These are phyloP conservation scores for Phytophthora macrochlamydospora DNA, from an alignment of 352 stramenopile species.

Conservation along the genomic window DNA sequence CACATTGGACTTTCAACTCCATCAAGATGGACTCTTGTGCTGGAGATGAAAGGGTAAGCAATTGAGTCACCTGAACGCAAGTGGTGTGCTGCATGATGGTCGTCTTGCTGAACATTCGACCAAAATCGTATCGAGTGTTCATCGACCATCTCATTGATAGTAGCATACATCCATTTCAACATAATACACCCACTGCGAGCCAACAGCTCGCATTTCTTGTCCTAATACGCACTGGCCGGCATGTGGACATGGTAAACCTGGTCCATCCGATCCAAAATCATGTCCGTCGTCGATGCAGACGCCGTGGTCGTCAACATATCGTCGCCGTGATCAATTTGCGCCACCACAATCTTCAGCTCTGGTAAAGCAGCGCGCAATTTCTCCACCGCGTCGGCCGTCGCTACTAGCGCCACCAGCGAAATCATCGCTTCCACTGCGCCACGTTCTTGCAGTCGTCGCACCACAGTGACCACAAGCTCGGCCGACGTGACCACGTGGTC, in stretches of 20 bases:
- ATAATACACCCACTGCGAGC: conserved; percentile 3
- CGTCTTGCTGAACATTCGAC: too few relatives aligned
- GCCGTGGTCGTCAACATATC: conserved; percentile 5
- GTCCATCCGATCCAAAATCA: conserved; percentile 39
- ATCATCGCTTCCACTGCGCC: conserved; percentile 51
- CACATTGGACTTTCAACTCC: too few relatives aligned
- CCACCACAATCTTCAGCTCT: conserved; percentile 34
- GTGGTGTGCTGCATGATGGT: too few relatives aligned
- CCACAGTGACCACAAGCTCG: conserved; percentile 34
- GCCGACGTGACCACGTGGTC: conserved; percentile 41
- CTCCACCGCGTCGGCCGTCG: conserved; percentile 36
- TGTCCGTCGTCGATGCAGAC: conserved; percentile 20
- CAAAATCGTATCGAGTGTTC: too few relatives aligned
- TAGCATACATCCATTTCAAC: conserved; percentile 17
- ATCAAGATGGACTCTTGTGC: too few relatives aligned
- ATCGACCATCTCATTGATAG: not conserved
- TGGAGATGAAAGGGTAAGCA: too few relatives aligned
- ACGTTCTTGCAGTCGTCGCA: conserved; percentile 40
- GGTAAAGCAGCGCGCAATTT: conserved; percentile 43
- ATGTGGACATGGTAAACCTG: conserved; percentile 28
- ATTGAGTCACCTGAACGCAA: too few relatives aligned
- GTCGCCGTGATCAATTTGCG: conserved; percentile 35
- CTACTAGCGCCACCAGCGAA: conserved; percentile 50
- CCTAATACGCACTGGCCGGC: conserved; percentile 18
- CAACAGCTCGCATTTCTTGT: not conserved